A percentile compares a stretch with the other conserved stretches of the same genome.
These are phyloP conservation scores for Tylopilus vinaceipallidus DNA, from an alignment of 768 basidiomycete genomes.

Conservation along the genomic window DNA sequence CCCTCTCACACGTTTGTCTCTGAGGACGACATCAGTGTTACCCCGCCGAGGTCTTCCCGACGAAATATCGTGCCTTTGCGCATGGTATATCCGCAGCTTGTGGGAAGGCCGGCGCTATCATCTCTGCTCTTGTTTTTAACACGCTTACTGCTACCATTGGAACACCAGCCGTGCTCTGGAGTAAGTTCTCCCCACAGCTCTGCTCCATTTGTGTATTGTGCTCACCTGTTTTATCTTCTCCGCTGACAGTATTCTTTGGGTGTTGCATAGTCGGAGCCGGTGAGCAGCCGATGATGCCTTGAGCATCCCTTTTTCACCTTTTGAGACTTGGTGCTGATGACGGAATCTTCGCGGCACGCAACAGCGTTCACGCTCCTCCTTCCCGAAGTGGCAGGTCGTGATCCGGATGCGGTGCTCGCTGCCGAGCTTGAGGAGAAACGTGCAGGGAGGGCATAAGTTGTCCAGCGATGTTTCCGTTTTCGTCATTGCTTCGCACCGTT, in stretches of 20 bases:
- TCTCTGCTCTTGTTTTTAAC: slow-evolving; percentile 74
- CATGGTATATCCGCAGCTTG: slow-evolving; percentile 74
- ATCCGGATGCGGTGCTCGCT: slow-evolving; percentile 46
- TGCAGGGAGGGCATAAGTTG: neutral
- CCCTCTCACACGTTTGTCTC: neutral
- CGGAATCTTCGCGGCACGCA: neutral
- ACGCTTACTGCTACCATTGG: slow-evolving; percentile 58
- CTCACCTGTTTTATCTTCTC: neutral
- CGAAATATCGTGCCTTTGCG: slow-evolving; percentile 67
- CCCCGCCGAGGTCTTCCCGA: slow-evolving; percentile 80
- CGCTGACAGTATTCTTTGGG: slow-evolving; percentile 60
- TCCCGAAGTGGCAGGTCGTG: slow-evolving; percentile 50
- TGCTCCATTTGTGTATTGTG: neutral
- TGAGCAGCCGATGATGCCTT: slow-evolving; percentile 15
- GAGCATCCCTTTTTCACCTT: neutral
- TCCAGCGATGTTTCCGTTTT: neutral
- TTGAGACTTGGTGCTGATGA: neutral
- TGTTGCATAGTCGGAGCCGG: slow-evolving; percentile 59
- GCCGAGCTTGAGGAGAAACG: slow-evolving; percentile 35
- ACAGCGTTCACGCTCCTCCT: slow-evolving; percentile 44
- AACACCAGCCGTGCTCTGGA: slow-evolving; percentile 67
- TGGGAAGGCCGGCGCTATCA: slow-evolving; percentile 77
- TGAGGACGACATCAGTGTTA: slow-evolving; percentile 45
- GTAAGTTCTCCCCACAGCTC: slow-evolving; percentile 40
- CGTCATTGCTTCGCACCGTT: neutral